Percentiles rank a stretch among this genome's conserved stretches.
These are phyloP conservation scores for Talaromyces pinophilus DNA, from an alignment of 2,329 filamentous ascomycete genomes.

Conservation along the genomic window DNA sequence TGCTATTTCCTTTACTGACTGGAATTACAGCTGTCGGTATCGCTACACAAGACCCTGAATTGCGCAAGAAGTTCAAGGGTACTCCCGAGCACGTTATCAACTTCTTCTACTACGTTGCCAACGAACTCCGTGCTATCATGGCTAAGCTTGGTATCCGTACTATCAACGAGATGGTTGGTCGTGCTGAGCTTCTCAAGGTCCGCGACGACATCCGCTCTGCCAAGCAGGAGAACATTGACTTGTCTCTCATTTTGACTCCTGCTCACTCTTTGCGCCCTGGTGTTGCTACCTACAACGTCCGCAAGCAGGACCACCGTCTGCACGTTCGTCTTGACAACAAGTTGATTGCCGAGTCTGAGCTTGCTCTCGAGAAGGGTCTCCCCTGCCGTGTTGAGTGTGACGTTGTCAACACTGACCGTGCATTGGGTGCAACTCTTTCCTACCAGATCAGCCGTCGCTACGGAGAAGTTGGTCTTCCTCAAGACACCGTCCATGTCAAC, in stretches of 20 bases:
- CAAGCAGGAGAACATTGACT: slow-evolving; percentile 90
- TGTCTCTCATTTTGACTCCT: slow-evolving; percentile 88
- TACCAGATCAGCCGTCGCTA: slow-evolving; percentile 95
- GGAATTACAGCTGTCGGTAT: slow-evolving; percentile 66
- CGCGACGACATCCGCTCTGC: slow-evolving; percentile 82
- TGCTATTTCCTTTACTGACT: slow-evolving; percentile 1
- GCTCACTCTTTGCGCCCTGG: slow-evolving; percentile 94
- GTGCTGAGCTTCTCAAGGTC: slow-evolving; percentile 80
- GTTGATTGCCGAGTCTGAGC: slow-evolving; percentile 90
- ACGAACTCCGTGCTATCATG: slow-evolving; percentile 96
- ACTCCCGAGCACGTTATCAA: slow-evolving; percentile 97
- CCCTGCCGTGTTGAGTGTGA: slow-evolving; percentile 94
- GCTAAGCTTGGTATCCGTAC: slow-evolving; percentile 91
- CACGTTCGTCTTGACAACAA: slow-evolving; percentile 95
- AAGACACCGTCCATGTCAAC: slow-evolving; percentile 93
- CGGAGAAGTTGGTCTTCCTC: slow-evolving; percentile 82
- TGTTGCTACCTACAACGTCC: slow-evolving; percentile 94
- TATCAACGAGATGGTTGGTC: slow-evolving; percentile 97
- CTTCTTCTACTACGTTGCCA: slow-evolving; percentile 97
- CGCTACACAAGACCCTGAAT: slow-evolving; percentile 90
- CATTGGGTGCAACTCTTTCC: slow-evolving; percentile 87
- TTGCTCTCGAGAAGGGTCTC: slow-evolving; percentile 90
- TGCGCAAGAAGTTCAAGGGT: slow-evolving; percentile 89
- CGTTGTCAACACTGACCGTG: slow-evolving; percentile 93
- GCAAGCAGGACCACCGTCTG: slow-evolving; percentile 94